phyloP scores from a whole-genome alignment of 169 alveolate genomes.

The Cryptosporidium parvum region DNA sequence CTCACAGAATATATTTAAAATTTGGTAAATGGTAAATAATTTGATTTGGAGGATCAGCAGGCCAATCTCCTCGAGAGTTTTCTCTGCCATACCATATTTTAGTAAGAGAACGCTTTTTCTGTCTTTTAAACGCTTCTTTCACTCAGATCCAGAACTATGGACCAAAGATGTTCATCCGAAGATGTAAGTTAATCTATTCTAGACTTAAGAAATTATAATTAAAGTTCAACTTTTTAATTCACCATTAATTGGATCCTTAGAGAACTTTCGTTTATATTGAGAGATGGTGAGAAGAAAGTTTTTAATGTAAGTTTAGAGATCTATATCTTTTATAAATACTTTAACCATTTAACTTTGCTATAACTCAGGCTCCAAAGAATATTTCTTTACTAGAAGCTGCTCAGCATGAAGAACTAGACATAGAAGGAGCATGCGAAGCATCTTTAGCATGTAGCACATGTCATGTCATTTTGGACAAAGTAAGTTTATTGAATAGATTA shows the following conservation, averaged over 20 bases:
- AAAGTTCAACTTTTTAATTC: not conserved
- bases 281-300: slow-evolving; percentile 47
- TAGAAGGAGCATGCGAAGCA: slow-evolving; percentile 97
- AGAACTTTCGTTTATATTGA: slow-evolving; percentile 42
- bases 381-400: slow-evolving; percentile 75
- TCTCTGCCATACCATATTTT: not conserved
- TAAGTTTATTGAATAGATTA: slow-evolving; percentile 17
- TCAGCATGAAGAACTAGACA: slow-evolving; percentile 69
- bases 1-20: not conserved
- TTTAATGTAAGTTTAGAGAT: slow-evolving; percentile 24
- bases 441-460: slow-evolving; percentile 97
- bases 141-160: slow-evolving; percentile 57
- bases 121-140: slow-evolving; percentile 11
- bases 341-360: not conserved
- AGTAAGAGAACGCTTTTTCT: not conserved
- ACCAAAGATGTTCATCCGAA: slow-evolving; percentile 8
- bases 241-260: not conserved
- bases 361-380: slow-evolving; percentile 17
- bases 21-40: not conserved
- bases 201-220: not conserved
- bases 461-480: slow-evolving; percentile 93
- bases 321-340: not conserved
- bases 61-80: slow-evolving; percentile 5
- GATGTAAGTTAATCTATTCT: slow-evolving; percentile 27
- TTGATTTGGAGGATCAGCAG: slow-evolving; percentile 10